Percentiles rank a stretch among this genome's conserved stretches.
Conservation (phyloP, 495 filamentous ascomycete species). For the Aspergillus biplanus region DNA sequence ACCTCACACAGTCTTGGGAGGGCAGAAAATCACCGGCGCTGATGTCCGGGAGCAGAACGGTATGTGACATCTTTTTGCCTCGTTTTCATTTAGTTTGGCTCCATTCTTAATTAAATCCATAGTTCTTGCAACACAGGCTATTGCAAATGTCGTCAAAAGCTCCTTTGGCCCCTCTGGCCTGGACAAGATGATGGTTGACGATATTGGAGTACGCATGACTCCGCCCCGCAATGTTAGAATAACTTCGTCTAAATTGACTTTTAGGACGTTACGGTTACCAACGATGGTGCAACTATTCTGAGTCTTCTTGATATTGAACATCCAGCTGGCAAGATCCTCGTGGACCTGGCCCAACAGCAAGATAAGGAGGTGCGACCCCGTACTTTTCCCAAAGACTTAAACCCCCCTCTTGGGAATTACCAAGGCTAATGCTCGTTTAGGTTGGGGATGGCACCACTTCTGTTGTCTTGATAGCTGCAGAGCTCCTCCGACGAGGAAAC, state of each 20-base stretch:
- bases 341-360: constrained; percentile 97
- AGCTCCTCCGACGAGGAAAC: constrained; percentile 92
- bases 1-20: constrained; percentile 73
- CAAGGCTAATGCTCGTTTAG: constrained; percentile 38
- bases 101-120: constrained; percentile 19
- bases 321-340: constrained; percentile 96
- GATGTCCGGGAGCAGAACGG: constrained; percentile 97
- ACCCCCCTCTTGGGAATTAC: background rate
- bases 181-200: constrained; percentile 99
- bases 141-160: constrained; percentile 98
- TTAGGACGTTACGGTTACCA: constrained; percentile 97
- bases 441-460: constrained; percentile 98
- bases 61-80: constrained; percentile 39
- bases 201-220: constrained; percentile 77
- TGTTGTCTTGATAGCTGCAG: constrained; percentile 94
- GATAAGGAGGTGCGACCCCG: constrained; percentile 76
- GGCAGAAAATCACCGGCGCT: constrained; percentile 90
- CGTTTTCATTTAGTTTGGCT: constrained; percentile 3
- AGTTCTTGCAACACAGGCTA: constrained; percentile 95
- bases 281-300: constrained; percentile 97
- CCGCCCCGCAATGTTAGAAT: constrained; percentile 32
- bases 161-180: constrained; percentile 96
- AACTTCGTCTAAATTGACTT: constrained; percentile 12
- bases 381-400: background rate
- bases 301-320: constrained; percentile 95